Evolutionary conservation across 768 basidiomycete genomes (phyloP), one percentile per base, ranked within the genome.

Genomic region (Auriculariales sp.): DNA sequence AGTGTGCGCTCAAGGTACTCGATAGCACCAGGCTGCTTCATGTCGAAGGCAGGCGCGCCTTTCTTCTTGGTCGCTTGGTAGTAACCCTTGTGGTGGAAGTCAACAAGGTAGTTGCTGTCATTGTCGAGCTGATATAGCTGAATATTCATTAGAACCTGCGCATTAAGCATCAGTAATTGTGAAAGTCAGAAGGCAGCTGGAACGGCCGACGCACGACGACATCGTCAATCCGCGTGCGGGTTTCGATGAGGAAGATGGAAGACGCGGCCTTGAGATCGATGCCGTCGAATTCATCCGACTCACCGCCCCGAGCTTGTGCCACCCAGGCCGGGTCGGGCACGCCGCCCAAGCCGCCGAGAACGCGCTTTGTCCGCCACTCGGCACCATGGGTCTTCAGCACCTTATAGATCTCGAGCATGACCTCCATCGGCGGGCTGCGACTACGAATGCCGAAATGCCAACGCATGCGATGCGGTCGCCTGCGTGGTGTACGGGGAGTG

Each of bases 391-490:
- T 71, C 66, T 84, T 83, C 46, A 99, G 68, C 35, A 93, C 95
- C 53, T 87, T 71, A 66, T 99, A 98, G 47, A 99, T 95, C 73
- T 97, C 94, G 24, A 95, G 68, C 93, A 99, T 97, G 22, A 99
- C 94, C 64, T 99, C 95, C 88, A 98, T 94, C 19, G 93, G 95
- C 28, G 92, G 89, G 51, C 81, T 85, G 52, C 93, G 74, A 57
- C 88, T 92, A 28, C 95, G 76, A 33, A 99, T 98, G 6, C 95
- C 95, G 59, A 97, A 99, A 62, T 99, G 95, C 95, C 95, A 98
- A 55, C 90, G 83, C 14, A 85, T 85, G 53, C 83, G 79, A 53
- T 83, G 79, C 49, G 78, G 75, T 61, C 81, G 85, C 68, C 80
- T 78, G 57, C 72, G 79, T 19, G 59, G 56, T 47, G 64, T 65